A percentile compares a stretch with the other conserved stretches of the same genome.
These are phyloP conservation scores for Phyllosticta ampelicida DNA, from an alignment of 2,329 filamentous ascomycete species.

Conservation along the genomic window DNA sequence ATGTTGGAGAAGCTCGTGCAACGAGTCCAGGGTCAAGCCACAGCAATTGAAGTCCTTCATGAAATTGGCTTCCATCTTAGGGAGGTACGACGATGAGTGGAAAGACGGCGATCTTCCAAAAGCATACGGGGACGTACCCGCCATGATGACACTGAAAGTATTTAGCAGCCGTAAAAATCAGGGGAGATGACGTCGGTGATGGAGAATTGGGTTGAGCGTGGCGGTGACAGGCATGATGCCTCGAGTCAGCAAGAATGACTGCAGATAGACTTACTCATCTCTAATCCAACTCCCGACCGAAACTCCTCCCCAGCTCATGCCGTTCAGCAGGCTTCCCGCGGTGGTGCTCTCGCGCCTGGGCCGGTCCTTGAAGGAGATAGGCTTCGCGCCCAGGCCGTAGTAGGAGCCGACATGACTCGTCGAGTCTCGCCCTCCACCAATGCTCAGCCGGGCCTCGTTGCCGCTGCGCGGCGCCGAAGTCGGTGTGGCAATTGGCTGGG, in stretches of 20 bases:
- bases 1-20: constrained; percentile 91
- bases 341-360: constrained; percentile 48
- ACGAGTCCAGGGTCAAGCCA: constrained; percentile 73
- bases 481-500: constrained; percentile 26
- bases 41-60: constrained; percentile 97
- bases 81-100: constrained; percentile 92
- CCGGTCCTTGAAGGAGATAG: constrained; percentile 50
- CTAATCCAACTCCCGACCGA: constrained; percentile 95
- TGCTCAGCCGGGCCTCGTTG: constrained; percentile 23
- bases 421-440: constrained; percentile 41
- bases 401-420: constrained; percentile 40
- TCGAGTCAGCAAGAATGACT: not conserved
- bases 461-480: constrained; percentile 28
- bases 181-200: not conserved
- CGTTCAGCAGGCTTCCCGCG: constrained; percentile 53
- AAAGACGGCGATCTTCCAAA: constrained; percentile 84
- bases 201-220: not conserved
- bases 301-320: constrained; percentile 94
- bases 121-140: constrained; percentile 85
- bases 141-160: constrained; percentile 70
- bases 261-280: constrained; percentile 72
- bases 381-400: constrained; percentile 47
- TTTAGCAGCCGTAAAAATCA: not conserved
- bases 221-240: not conserved
- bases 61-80: constrained; percentile 93